Base-by-base conservation (phyloP, 1,284 basidiomycete genomes). In the Irpex sp. region DNA sequence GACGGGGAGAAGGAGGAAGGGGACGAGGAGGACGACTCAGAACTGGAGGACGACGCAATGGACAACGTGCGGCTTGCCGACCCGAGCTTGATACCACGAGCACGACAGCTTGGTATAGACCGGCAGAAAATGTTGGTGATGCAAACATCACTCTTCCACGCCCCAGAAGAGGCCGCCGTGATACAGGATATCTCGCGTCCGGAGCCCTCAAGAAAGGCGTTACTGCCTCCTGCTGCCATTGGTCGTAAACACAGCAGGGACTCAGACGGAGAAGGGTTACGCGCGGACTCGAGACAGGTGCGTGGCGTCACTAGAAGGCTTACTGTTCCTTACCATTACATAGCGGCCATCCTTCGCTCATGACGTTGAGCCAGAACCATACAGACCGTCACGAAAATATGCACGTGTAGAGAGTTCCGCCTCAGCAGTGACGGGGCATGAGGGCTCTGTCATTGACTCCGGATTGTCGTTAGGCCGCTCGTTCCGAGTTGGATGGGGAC, bases 401-500 rank as follows among this genome's bases (percentile, higher is more conserved):
- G 81, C 89, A 47, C 82, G 89, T 54, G 86, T 93, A 44, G 85
- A 85, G 37, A 83, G 80, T 57, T 81, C 85, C 0, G 82, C 83
- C 13, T 94, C 92, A 2, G 78, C 83, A 15, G 85, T 86, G 0
- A 78, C 77, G 51, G 88, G 85, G 5, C 81, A 82, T 54, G 94
- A 96, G 73, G 83, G 83, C 7, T 79, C 85, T 38, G 78, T 86
- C 56, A 79, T 87, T 6, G 97, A 98, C 77, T 89, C 93, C 6
- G 95, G 94, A 1, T 78, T 98, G 52, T 83, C 91, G 4, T 79
- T 96, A 62, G 96, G 95, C 15, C 85, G 95, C 34, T 94, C 93
- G 21, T 98, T 96, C 77, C 85, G 96, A 58, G 93, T 92, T 4
- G 89, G 93, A 2, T 98, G 95, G 94, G 94, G 96, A 13, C 91